Evolutionary conservation across 2,329 filamentous ascomycete genomes (phyloP), one percentile per base, ranked within the genome.

Genomic region (Colletotrichum orbiculare): DNA sequence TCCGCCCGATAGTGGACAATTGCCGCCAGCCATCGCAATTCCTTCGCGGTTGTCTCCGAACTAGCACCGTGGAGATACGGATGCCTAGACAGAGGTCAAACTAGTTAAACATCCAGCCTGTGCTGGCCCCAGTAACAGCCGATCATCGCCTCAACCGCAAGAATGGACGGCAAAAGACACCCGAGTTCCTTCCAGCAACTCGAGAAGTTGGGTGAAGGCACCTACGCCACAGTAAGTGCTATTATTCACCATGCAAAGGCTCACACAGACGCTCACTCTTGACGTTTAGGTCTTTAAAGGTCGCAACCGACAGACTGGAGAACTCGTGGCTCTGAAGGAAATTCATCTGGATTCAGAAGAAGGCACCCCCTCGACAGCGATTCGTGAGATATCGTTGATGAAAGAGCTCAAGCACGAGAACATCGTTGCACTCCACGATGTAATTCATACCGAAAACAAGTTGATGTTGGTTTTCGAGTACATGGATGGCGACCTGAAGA

Each of bases 331-430:
- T 6, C 86, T 99, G 69, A 99, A 99, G 79, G 96, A 99, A 81
- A 99, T 99, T 72, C 96, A 99, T 77, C 92, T 99, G 68, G 96
- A 99, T 79, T 97, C 93, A 54, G 96, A 99, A 83, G 96, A 99
- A 82, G 96, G 96, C 72, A 99, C 96, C 0, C 96, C 96, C 4
- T 96, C 92, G 55, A 99, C 96, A 0, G 96, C 96, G 50, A 99
- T 99, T 77, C 93, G 96, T 74, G 96, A 99, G 79, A 99, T 99
- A 73, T 97, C 94, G 1, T 86, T 99, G 62, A 98, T 99, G 96
- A 99, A 99, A 81, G 96, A 99, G 81, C 87, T 99, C 70, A 98
- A 98, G 80, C 96, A 99, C 79, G 94, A 97, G 77, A 98, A 97
- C 76, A 98, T 99, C 70, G 94, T 99, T 72, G 93, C 91, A 64